A percentile compares a stretch with the other conserved stretches of the same genome.
Evolutionary conservation across 805 yeast species (phyloP).

Genomic region (Kodamaea sagamina): DNA sequence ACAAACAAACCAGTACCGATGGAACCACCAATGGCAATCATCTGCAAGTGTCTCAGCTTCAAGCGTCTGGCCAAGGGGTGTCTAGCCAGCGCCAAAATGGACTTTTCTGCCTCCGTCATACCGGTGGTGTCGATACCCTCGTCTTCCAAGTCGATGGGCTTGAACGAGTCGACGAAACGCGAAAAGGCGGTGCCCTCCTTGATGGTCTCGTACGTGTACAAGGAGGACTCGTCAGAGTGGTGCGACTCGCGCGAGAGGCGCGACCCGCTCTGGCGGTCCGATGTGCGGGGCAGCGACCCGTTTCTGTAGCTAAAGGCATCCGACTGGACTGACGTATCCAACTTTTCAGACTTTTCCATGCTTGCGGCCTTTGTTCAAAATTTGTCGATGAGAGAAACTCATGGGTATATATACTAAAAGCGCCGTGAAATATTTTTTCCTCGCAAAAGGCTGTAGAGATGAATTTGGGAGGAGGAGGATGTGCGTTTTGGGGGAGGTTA

Average conservation of each 20-base stretch:
- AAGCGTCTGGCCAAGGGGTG: conserved; percentile 46
- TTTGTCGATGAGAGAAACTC: background rate
- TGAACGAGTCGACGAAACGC: conserved; percentile 38
- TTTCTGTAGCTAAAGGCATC: conserved; percentile 17
- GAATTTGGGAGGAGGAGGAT: no score
- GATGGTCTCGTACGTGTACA: conserved; percentile 14
- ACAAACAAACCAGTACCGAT: conserved; percentile 74
- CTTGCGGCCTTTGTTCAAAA: background rate
- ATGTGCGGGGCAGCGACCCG: conserved; percentile 11
- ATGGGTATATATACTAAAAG: conserved; percentile 2
- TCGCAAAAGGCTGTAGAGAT: no score
- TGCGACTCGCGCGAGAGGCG: conserved; percentile 1
- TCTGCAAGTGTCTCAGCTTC: conserved; percentile 55
- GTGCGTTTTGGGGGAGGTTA: no score
- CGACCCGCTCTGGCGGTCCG: background rate
- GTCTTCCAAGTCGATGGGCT: conserved; percentile 39
- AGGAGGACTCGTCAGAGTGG: conserved; percentile 12
- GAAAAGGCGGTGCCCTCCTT: conserved; percentile 19
- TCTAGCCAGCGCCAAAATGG: conserved; percentile 41
- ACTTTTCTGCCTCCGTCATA: conserved; percentile 41
- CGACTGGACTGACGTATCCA: conserved; percentile 11
- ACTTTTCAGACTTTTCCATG: conserved; percentile 4
- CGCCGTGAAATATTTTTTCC: background rate
- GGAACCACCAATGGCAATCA: conserved; percentile 84
- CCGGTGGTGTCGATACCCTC: conserved; percentile 25